Evolutionary conservation across 345 rosid genomes (phyloP), one percentile per base, ranked within the genome.

Genomic region (Combretum micranthum): DNA sequence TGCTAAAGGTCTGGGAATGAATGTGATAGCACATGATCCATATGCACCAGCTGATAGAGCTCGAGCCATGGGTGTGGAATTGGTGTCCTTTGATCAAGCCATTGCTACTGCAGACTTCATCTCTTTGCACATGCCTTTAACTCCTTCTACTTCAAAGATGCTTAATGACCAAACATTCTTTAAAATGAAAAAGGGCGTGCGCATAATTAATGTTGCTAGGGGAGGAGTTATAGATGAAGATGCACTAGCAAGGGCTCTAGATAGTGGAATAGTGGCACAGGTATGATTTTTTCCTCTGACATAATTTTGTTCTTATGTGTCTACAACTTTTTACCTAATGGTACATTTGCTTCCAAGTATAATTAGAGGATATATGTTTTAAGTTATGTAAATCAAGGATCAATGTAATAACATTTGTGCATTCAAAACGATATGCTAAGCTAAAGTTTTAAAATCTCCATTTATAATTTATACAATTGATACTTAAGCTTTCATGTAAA

Each of bases 161-260:
- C 82, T 89, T 80, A 82, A 82, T 58, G 89, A 86, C 47, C 64
- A 79, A 10, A 72, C 82, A 20, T 86, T 89, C 73, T 62, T 76
- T 0, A 84, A 75, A 69, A 80, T 84, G 83, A 89, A 89, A 80
- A 82, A 72, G 54, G 97, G 97, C 0, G 97, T 79, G 45, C 80
- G 95, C 21, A 76, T 89, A 66, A 26, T 89, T 42, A 89, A 86
- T 55, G 97, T 89, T 44, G 97, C 95, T 17, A 72, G 97, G 74
- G 97, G 97, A 42, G 95, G 95, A 3, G 97, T 89, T 42, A 82
- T 89, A 44, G 97, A 89, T 20, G 97, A 89, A 56, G 87, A 84
- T 49, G 95, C 97, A 2, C 64, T 89, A 11, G 77, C 84, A 17
- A 76, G 84, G 39, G 91, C 97, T 48, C 85, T 89, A 18, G 87